Base-by-base conservation (phyloP, 441 rosid species). In the Biscutella auriculata region DNA sequence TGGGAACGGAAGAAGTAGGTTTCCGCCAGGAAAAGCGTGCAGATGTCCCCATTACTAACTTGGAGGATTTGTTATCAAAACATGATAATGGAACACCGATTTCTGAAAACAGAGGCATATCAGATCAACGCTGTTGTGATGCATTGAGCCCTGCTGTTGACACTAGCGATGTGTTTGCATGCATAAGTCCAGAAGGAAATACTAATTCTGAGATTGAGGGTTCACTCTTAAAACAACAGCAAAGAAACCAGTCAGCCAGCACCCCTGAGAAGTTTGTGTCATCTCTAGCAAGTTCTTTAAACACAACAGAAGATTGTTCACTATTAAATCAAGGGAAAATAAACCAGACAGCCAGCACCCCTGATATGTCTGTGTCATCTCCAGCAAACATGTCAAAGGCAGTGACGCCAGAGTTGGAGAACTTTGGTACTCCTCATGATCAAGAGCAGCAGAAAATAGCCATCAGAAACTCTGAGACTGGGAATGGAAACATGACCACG, bases 271-370 rank as follows among this genome's bases (percentile, higher is more conserved):
- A 46, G 54, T 53, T 63, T 57, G 64, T 50, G 57, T 68, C 74
- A 62, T 54, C 77, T 60, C 69, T 69, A 39, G 52, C 62, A 51
- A 77, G 75, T 53, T 69, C 49, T 35, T 59, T 76, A 62, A 70
- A 72, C 71, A 68, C 53, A 27, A 73, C 37, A 17, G n/a, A n/a
- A n/a, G n/a, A n/a, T n/a, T n/a, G n/a, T n/a, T n/a, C n/a, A n/a
- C n/a, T n/a, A n/a, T n/a, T n/a, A n/a, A n/a, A n/a, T n/a, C n/a
- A n/a, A n/a, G n/a, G n/a, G n/a, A n/a, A n/a, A n/a, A n/a, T n/a
- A n/a, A n/a, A n/a, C n/a, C n/a, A n/a, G n/a, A n/a, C n/a, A n/a
- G n/a, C n/a, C n/a, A n/a, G n/a, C n/a, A n/a, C n/a, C n/a, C n/a
- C n/a, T n/a, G n/a, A n/a, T n/a, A n/a, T n/a, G n/a, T n/a, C n/a